Base-by-base conservation (phyloP, 2,329 filamentous ascomycete genomes). In the Ustulina deusta region DNA sequence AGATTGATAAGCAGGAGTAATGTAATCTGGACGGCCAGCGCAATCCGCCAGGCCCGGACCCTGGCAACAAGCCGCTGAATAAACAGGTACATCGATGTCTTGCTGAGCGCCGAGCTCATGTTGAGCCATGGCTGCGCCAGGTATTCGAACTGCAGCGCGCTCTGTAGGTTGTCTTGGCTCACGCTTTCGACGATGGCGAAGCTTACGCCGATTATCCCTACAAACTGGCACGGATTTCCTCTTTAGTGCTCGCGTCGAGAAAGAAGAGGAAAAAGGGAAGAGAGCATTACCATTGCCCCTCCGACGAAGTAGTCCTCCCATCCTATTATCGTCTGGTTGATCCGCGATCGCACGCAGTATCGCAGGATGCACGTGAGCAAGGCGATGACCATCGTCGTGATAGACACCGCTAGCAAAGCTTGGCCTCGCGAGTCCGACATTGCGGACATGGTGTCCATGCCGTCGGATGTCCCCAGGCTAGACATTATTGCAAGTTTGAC, bases 81-180 rank as follows among this genome's bases (percentile, higher is more conserved):
- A 63, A 78, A 78, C 20, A 82, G 73, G 57, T 77, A 80, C 46
- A 81, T 78, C 36, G 80, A 79, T 27, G 79, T 77, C 69, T 80
- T 79, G 74, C 75, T 76, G 51, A 80, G 71, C 0, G 79, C 78
- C 7, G 76, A 74, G 55, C 74, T 75, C 72, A 80, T 75, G 61
- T 78, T 75, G 38, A 79, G 74, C 78, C 79, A 80, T 2, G 79
- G 79, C 70, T 79, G 78, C 6, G 77, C 76, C 0, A 81, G 71
- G 57, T 78, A 77, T 66, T 79, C 73, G 69, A 78, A 80, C 58
- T 79, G 72, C 20, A 81, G 61, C 22, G 79, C 79, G 6, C 71
- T 72, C 17, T 67, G 54, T 0, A 72, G 54, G 44, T 76, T 69
- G 1, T 66, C 57, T 36, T 75, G 72, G 38, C 74, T 76, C 57